Evolutionary conservation across 108 stramenopile genomes (phyloP).

Genomic region (Stephanodiscus triporus): DNA sequence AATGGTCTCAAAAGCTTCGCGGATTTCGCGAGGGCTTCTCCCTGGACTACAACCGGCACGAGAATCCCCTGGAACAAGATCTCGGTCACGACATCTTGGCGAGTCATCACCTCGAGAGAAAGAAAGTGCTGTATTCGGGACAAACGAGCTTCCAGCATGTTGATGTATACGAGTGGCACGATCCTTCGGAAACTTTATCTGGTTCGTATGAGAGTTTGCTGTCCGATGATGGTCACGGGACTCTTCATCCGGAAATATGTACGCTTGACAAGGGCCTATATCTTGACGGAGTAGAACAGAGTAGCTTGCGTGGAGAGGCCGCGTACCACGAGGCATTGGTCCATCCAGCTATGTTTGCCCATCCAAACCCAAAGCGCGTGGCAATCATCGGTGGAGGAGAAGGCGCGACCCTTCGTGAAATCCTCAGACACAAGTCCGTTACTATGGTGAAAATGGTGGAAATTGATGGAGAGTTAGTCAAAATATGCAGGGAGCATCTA

Average conservation of each 20-base stretch:
- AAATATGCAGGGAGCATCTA: constrained; percentile 32
- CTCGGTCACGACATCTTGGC: constrained; percentile 15
- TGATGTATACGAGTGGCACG: constrained; percentile 29
- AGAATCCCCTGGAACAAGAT: constrained; percentile 28
- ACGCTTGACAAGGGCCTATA: no score
- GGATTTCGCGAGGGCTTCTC: constrained; percentile 41
- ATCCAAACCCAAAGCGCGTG: constrained; percentile 85
- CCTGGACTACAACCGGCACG: neutral
- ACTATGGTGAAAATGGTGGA: constrained; percentile 76
- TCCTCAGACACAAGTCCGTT: constrained; percentile 85
- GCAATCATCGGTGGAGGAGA: constrained; percentile 94
- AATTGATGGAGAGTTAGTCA: constrained; percentile 73
- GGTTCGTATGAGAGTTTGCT: neutral
- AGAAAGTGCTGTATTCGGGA: constrained; percentile 36
- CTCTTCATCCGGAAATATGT: neutral
- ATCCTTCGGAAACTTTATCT: constrained; percentile 9
- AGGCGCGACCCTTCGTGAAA: constrained; percentile 93
- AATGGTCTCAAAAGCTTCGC: constrained; percentile 64
- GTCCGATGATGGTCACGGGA: constrained; percentile 4
- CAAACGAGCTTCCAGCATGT: constrained; percentile 37
- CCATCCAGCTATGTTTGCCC: constrained; percentile 92
- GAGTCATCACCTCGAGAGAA: constrained; percentile 12
- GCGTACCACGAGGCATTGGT: constrained; percentile 94
- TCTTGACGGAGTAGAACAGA: constrained; percentile 66
- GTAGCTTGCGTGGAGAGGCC: constrained; percentile 63